Base-by-base conservation (phyloP, 2,329 filamentous ascomycete genomes). In the Chrysosporium queenslandicum region DNA sequence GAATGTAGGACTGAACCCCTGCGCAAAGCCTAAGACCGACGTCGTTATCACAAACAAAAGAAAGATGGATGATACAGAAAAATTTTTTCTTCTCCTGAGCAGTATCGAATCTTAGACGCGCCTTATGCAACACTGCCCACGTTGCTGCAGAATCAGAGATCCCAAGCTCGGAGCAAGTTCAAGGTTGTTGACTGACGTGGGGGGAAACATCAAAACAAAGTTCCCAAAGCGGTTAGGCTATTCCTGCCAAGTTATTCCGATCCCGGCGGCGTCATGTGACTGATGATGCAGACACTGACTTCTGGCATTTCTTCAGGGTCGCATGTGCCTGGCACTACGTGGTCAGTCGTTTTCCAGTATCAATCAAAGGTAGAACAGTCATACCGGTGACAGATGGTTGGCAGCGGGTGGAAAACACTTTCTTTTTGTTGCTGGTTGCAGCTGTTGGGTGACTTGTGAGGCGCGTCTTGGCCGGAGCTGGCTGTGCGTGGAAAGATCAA, bases 141-240 rank as follows among this genome's bases (percentile, higher is more conserved):
- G 20, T 7, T n/a, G 29, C 20, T 46, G 43, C 29, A 36, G 30
- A 21, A n/a, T 23, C 6, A 20, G 29, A 18, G 45, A 12, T 46
- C 9, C 23, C 16, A 27, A 36, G 42, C 18, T 43, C 20, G 12
- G 16, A 27, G 20, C 25, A 37, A 36, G 18, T 34, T 50, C 32
- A 14, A 5, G 41, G 29, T 56, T 58, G 52, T 53, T 56, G 45
- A 50, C 42, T 40, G 29, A 30, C 34, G 43, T 40, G 50, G 50
- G 47, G 40, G 51, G 51, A 41, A 46, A 52, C 46, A 56, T 49
- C 55, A 56, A 59, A 59, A 59, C 57, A 59, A 55, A 54, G 40
- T 59, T 30, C 57, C 57, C 25, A 53, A 55, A 50, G 30, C 37
- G 53, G 57, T 20, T 51, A 54, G 47, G 55, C 46, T 2, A 2